Conservation (phyloP, 108 stramenopile species). For the Mediolabrus comicus region DNA sequence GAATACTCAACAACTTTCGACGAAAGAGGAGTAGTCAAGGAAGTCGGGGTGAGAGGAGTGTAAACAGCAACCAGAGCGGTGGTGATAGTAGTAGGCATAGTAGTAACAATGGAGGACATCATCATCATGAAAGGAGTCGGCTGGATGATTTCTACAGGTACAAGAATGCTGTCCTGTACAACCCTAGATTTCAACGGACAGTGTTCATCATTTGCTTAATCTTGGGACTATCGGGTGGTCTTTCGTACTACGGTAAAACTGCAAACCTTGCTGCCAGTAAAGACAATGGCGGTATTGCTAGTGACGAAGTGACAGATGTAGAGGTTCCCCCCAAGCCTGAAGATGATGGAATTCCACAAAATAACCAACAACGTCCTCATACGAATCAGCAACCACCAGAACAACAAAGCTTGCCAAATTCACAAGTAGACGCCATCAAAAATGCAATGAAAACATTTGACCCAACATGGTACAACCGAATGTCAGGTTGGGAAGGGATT, state of each 20-base stretch:
- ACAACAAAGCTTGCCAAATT: not conserved
- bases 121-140: not conserved
- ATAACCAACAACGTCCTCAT: not conserved
- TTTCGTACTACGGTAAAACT: not conserved
- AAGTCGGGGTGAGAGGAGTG: not conserved
- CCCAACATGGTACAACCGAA: constrained; percentile 16
- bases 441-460: constrained; percentile 7
- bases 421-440: not conserved
- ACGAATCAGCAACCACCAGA: no score
- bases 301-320: not conserved
- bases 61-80: no score
- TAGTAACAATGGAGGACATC: not conserved
- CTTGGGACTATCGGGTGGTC: not conserved
- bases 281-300: no score
- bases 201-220: not conserved
- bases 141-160: not conserved
- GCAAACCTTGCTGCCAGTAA: no score
- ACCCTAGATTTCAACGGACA: not conserved
- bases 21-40: not conserved
- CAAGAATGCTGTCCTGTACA: not conserved
- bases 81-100: not conserved
- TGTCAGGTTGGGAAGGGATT: constrained; percentile 8
- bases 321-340: not conserved
- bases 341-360: not conserved
- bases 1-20: not conserved